Evolutionary conservation across 164 flowering plant genomes (phyloP).

Genomic region (Euptelea pleiosperma): DNA sequence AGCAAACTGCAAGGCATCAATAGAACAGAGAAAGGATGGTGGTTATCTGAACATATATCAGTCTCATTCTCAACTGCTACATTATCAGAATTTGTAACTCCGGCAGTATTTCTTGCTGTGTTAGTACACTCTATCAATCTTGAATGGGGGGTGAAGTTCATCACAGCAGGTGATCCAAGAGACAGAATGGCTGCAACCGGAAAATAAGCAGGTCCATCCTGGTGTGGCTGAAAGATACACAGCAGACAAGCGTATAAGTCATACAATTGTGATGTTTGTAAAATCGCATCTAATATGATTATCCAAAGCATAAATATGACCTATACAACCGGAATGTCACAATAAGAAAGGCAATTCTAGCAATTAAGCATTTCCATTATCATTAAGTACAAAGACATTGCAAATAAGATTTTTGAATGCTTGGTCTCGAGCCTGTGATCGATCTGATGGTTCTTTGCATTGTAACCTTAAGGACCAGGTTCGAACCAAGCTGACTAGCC

Average conservation of each 20-base stretch:
- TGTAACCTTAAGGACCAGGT: no score
- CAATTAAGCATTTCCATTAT: no score
- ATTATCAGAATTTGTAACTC: slow-evolving; percentile 14
- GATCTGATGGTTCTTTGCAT: no score
- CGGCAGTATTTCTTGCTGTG: slow-evolving; percentile 1
- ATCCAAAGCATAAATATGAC: background rate
- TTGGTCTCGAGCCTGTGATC: no score
- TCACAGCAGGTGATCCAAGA: slow-evolving; percentile 83
- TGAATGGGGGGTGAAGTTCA: slow-evolving; percentile 83
- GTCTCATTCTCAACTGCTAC: slow-evolving; percentile 11
- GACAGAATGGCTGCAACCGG: slow-evolving; percentile 89
- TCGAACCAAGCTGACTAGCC: background rate
- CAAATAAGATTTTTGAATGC: no score
- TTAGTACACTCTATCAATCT: slow-evolving; percentile 28
- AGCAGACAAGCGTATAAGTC: slow-evolving; percentile 1
- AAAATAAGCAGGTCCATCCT: slow-evolving; percentile 94
- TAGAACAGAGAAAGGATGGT: slow-evolving; percentile 52
- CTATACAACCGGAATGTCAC: no score
- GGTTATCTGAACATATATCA: slow-evolving; percentile 20
- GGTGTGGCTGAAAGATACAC: slow-evolving; percentile 64
- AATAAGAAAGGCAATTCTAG: no score
- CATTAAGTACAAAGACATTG: no score
- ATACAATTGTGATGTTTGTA: background rate
- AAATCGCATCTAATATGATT: no score
- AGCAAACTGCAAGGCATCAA: slow-evolving; percentile 88